These are phyloP conservation scores for Gracilariopsis chorda DNA, from an alignment of 23 red algal genomes.

Conservation along the genomic window DNA sequence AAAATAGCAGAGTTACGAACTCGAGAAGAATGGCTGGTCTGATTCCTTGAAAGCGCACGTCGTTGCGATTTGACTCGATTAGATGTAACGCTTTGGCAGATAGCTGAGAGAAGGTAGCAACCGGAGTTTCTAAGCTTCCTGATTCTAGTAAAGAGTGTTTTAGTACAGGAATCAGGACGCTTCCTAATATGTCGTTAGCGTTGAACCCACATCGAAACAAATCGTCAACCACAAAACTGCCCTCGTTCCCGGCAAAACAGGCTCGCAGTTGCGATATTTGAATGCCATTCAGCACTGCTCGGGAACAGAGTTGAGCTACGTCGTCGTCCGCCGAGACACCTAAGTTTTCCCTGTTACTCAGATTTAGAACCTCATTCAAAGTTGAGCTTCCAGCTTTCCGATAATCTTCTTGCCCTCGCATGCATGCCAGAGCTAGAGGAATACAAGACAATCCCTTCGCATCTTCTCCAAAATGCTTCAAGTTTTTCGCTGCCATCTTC, in stretches of 20 bases:
- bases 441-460: not conserved
- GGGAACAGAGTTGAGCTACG: not conserved
- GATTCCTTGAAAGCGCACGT: constrained; percentile 24
- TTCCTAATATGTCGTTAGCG: constrained; percentile 36
- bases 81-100: not conserved
- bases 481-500: not conserved
- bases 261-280: not conserved
- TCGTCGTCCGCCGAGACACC: constrained; percentile 33
- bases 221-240: constrained; percentile 1
- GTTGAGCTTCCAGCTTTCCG: not conserved
- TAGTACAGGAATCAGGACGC: constrained; percentile 38
- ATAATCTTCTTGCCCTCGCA: not conserved
- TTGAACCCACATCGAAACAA: constrained; percentile 23
- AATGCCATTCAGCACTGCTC: not conserved
- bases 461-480: constrained; percentile 8
- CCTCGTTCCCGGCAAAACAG: not conserved
- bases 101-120: not conserved
- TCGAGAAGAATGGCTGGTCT: constrained; percentile 27
- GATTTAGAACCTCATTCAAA: not conserved
- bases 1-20: constrained; percentile 18
- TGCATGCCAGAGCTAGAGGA: constrained; percentile 34
- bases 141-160: not conserved
- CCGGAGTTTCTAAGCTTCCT: not conserved
- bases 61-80: not conserved
- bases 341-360: constrained; percentile 2